A percentile compares a stretch with the other conserved stretches of the same genome.
Evolutionary conservation across 305 asterid species (phyloP).

Genomic region (Striga hermonthica): DNA sequence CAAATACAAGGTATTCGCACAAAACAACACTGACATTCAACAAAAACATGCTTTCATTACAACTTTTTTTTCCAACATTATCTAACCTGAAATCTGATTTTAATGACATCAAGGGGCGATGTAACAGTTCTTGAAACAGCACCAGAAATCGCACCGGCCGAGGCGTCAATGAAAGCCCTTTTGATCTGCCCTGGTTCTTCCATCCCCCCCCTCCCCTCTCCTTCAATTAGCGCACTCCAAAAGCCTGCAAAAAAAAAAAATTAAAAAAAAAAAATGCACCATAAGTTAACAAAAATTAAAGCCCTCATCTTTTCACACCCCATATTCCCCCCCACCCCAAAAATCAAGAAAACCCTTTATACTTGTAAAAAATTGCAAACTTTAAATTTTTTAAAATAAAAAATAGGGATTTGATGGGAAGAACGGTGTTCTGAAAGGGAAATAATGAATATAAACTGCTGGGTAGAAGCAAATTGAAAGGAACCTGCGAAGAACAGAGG

Average conservation of each 20-base stretch:
- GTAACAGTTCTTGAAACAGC: constrained; percentile 75
- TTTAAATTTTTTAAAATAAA: not conserved
- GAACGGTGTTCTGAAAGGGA: constrained; percentile 3
- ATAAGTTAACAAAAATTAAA: not conserved
- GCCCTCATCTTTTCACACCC: constrained; percentile 27
- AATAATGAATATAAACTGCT: not conserved
- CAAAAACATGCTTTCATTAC: not conserved
- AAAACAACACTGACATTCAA: not conserved
- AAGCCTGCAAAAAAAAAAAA: constrained; percentile 30
- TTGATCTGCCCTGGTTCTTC: constrained; percentile 69
- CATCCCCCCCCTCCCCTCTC: constrained; percentile 45
- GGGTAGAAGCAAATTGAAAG: not conserved
- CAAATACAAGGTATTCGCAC: not conserved
- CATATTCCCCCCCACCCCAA: constrained; percentile 21
- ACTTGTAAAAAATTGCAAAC: constrained; percentile 15
- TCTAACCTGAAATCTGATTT: constrained; percentile 87
- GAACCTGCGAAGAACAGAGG: constrained; percentile 37
- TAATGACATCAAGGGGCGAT: constrained; percentile 90
- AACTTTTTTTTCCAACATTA: not conserved
- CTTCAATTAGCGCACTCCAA: constrained; percentile 33
- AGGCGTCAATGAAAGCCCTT: constrained; percentile 65
- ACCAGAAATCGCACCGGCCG: constrained; percentile 91
- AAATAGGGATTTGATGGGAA: constrained; percentile 17
- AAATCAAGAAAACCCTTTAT: constrained; percentile 7
- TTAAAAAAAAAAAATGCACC: constrained; percentile 17